Conservation (phyloP, 768 basidiomycete genomes). For the Heimioporus sp. region DNA sequence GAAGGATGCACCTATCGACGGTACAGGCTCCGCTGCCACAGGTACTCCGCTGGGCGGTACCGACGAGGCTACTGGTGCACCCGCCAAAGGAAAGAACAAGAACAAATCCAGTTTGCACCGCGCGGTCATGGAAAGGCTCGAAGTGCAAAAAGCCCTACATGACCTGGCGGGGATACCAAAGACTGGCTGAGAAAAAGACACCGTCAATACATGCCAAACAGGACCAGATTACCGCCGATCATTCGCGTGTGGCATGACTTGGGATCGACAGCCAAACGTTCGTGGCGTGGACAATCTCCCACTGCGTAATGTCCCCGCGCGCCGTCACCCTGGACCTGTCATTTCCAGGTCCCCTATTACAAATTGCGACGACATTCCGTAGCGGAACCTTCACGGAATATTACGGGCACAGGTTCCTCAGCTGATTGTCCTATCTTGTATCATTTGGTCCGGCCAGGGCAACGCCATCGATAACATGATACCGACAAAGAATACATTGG, state of each 20-base stretch:
- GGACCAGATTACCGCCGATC: too few relatives aligned
- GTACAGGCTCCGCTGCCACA: conserved; percentile 4
- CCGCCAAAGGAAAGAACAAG: conserved; percentile 32
- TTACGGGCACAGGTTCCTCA: not conserved
- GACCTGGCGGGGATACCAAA: conserved; percentile 38
- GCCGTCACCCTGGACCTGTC: too few relatives aligned
- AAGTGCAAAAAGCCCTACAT: conserved; percentile 69
- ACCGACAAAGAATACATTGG: too few relatives aligned
- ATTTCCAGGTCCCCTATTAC: not conserved
- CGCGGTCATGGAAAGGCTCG: conserved; percentile 71
- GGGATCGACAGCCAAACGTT: too few relatives aligned
- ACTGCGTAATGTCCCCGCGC: too few relatives aligned
- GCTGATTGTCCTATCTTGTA: not conserved
- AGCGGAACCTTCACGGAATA: not conserved
- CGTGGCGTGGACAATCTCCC: too few relatives aligned
- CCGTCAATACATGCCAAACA: too few relatives aligned
- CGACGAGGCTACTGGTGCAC: conserved; percentile 11
- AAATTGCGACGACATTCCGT: not conserved
- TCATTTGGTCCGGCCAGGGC: not conserved
- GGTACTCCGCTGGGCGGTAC: conserved; percentile 5
- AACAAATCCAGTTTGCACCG: conserved; percentile 67
- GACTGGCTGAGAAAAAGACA: conserved; percentile 12
- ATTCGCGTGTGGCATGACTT: too few relatives aligned
- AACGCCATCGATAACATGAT: not conserved
- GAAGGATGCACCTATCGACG: conserved; percentile 21